Conservation (phyloP, 164 flowering plant genomes). For the Stephania yunnanensis region DNA sequence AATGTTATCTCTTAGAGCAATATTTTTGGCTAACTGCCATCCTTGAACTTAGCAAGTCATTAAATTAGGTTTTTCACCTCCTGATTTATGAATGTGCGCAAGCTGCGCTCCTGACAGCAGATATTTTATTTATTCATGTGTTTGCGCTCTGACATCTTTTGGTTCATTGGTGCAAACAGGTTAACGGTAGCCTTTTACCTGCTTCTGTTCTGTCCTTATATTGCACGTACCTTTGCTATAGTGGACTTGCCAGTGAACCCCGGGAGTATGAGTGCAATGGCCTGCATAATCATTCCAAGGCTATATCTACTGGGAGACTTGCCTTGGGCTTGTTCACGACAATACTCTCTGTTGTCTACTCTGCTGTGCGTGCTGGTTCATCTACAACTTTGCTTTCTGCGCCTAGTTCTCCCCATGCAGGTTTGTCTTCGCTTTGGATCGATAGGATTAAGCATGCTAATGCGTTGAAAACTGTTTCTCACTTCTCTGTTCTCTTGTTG, state of each 20-base stretch:
- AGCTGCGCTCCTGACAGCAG: background rate
- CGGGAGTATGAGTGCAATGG: conserved; percentile 95
- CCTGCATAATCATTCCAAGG: conserved; percentile 40
- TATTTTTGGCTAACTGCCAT: no score
- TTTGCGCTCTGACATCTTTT: background rate
- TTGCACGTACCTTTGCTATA: conserved; percentile 93
- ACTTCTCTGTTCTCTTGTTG: conserved; percentile 1
- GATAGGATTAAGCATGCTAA: no score
- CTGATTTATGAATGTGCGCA: background rate
- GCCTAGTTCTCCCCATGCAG: conserved; percentile 89
- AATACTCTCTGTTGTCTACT: conserved; percentile 87
- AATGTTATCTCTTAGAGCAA: no score
- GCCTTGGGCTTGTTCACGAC: conserved; percentile 77
- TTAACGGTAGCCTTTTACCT: conserved; percentile 87
- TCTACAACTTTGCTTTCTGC: conserved; percentile 83
- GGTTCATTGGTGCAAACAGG: conserved; percentile 35
- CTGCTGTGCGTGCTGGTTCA: conserved; percentile 99
- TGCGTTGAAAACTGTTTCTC: background rate
- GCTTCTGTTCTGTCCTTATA: conserved; percentile 83
- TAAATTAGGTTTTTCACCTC: background rate
- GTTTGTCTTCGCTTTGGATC: conserved; percentile 28
- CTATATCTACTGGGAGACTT: conserved; percentile 81
- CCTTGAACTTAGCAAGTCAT: no score
- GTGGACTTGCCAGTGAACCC: conserved; percentile 94
- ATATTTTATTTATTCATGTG: background rate